phyloP scores from a whole-genome alignment of 257 asterid species.

The Perilla frutescens region DNA sequence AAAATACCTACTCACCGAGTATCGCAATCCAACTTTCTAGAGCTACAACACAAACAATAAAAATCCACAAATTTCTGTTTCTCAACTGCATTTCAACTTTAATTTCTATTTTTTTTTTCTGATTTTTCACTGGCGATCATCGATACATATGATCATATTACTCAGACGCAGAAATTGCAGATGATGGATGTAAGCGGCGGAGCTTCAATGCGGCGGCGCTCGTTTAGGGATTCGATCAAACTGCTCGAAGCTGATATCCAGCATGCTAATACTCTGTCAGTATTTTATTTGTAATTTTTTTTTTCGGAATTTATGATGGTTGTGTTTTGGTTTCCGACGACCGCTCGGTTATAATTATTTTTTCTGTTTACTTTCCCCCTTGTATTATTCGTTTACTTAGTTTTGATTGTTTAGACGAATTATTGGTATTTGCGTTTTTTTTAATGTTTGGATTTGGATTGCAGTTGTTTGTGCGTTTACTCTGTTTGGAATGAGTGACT shows the following conservation, averaged over 20 bases:
- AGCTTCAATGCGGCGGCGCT: constrained; percentile 17
- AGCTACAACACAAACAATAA: not conserved
- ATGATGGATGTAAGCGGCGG: constrained; percentile 20
- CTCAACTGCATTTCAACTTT: not conserved
- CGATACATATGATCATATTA: not conserved
- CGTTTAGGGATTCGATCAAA: constrained; percentile 36
- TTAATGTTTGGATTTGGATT: not conserved
- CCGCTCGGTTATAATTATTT: not conserved
- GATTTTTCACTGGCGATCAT: not conserved
- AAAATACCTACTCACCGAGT: not conserved
- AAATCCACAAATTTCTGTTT: not conserved
- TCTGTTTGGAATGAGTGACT: not conserved
- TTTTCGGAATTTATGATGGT: not conserved
- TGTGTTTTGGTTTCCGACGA: not conserved
- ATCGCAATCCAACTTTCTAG: constrained; percentile 4
- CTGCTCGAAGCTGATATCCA: constrained; percentile 38
- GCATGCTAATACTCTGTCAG: constrained; percentile 31
- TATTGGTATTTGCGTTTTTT: not conserved
- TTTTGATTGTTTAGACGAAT: not conserved
- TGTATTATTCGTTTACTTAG: not conserved
- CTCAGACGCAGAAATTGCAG: constrained; percentile 11
- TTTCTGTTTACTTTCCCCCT: not conserved
- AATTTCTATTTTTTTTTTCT: not conserved
- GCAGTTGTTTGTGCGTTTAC: not conserved
- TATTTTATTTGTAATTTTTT: not conserved